A percentile compares a stretch with the other conserved stretches of the same genome.
Conservation (phyloP, 2,329 filamentous ascomycete genomes). For the Microcera coccophila region DNA sequence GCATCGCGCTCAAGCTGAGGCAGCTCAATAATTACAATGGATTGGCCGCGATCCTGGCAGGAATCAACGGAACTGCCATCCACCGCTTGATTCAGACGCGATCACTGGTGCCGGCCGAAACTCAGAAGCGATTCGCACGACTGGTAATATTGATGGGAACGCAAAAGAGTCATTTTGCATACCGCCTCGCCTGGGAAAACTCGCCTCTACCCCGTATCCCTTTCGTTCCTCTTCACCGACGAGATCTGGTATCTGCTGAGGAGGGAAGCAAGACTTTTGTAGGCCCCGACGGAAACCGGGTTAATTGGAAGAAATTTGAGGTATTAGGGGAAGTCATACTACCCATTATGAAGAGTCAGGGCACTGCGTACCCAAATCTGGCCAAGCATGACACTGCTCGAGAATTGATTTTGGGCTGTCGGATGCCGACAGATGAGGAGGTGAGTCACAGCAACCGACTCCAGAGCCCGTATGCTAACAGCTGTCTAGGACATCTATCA, state of each 20-base stretch:
- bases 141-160: conserved; percentile 90
- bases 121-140: conserved; percentile 80
- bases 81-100: conserved; percentile 78
- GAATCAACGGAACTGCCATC: conserved; percentile 83
- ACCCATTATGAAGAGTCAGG: conserved; percentile 87
- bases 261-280: conserved; percentile 90
- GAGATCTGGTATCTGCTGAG: conserved; percentile 87
- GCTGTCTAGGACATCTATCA: conserved; percentile 57
- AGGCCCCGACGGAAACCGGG: conserved; percentile 64
- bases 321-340: conserved; percentile 89
- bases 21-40: conserved; percentile 97
- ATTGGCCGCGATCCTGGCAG: conserved; percentile 87
- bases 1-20: conserved; percentile 77
- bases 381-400: conserved; percentile 65
- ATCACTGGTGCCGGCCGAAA: conserved; percentile 65
- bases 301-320: conserved; percentile 99
- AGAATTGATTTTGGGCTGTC: conserved; percentile 75
- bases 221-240: conserved; percentile 83
- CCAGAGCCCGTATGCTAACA: conserved; percentile 20
- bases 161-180: conserved; percentile 88
- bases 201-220: conserved; percentile 86
- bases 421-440: conserved; percentile 81
- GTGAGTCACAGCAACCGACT: conserved; percentile 48
- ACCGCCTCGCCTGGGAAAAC: conserved; percentile 97
- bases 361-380: conserved; percentile 72